phyloP scores from a whole-genome alignment of 2,329 filamentous ascomycete species.

The Clarireedia hainanense region DNA sequence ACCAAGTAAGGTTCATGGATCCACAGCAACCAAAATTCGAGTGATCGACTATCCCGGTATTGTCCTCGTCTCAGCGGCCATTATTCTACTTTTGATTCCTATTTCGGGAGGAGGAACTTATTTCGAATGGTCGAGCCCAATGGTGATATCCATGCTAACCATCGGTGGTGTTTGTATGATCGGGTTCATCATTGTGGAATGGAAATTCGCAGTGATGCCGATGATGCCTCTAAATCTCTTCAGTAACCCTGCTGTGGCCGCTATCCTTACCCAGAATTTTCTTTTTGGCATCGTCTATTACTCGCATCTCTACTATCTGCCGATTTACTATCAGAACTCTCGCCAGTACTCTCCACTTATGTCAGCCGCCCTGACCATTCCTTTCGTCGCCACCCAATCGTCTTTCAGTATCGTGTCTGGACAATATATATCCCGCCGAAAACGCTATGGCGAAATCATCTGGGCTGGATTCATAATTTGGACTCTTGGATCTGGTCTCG shows the following conservation, averaged over 20 bases:
- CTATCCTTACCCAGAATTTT: slow-evolving; percentile 51
- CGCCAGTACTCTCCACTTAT: slow-evolving; percentile 28
- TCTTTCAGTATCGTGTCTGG: slow-evolving; percentile 41
- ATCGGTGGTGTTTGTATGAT: slow-evolving; percentile 40
- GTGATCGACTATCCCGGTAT: slow-evolving; percentile 55
- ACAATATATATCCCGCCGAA: slow-evolving; percentile 47
- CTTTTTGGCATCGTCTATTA: slow-evolving; percentile 54
- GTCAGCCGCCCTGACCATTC: slow-evolving; percentile 44
- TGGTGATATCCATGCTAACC: slow-evolving; percentile 52
- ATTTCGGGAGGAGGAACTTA: slow-evolving; percentile 53
- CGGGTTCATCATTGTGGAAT: slow-evolving; percentile 46
- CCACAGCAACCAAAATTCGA: slow-evolving; percentile 38
- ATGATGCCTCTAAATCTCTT: slow-evolving; percentile 53
- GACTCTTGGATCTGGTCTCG: slow-evolving; percentile 46
- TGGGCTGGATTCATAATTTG: slow-evolving; percentile 31
- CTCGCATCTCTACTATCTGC: slow-evolving; percentile 49
- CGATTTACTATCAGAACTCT: slow-evolving; percentile 54
- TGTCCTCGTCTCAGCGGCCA: slow-evolving; percentile 43
- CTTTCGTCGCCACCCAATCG: slow-evolving; percentile 41
- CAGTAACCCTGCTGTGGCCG: slow-evolving; percentile 41
- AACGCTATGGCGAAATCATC: slow-evolving; percentile 52
- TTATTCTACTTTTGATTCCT: slow-evolving; percentile 55
- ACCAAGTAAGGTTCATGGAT: slow-evolving; percentile 41
- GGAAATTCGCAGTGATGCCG: slow-evolving; percentile 45
- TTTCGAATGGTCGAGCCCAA: slow-evolving; percentile 46